These are phyloP conservation scores for Chalara sp. DNA, from an alignment of 2,329 filamentous ascomycete genomes.

Conservation along the genomic window DNA sequence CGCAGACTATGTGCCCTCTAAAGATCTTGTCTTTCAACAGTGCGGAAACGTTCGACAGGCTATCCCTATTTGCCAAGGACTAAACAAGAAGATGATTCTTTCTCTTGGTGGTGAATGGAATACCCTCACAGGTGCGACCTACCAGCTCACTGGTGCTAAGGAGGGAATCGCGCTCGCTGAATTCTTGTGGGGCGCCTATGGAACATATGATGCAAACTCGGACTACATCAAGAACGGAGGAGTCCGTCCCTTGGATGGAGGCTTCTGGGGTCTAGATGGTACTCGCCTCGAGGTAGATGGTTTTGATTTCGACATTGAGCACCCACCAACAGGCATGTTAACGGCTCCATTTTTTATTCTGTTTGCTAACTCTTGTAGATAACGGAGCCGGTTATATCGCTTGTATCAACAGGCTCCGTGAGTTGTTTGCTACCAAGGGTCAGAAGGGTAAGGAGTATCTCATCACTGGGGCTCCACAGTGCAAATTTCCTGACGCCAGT, in stretches of 20 bases:
- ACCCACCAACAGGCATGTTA: constrained; percentile 11
- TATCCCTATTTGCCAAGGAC: constrained; percentile 32
- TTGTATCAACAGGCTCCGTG: constrained; percentile 22
- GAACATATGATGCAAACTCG: constrained; percentile 29
- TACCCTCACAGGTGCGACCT: constrained; percentile 14
- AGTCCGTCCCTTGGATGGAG: constrained; percentile 22
- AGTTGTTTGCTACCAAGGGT: constrained; percentile 11
- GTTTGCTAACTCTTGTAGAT: constrained; percentile 15
- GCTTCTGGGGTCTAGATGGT: constrained; percentile 6
- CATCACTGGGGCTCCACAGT: constrained; percentile 27
- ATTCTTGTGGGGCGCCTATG: constrained; percentile 35
- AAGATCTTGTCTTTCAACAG: constrained; percentile 27
- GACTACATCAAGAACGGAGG: constrained; percentile 15
- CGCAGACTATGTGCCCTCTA: constrained; percentile 22
- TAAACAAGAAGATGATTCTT: constrained; percentile 34
- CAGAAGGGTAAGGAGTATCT: constrained; percentile 21
- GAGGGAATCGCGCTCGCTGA: constrained; percentile 31
- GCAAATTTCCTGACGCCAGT: constrained; percentile 22
- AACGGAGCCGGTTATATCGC: constrained; percentile 21
- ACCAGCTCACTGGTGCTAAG: constrained; percentile 30
- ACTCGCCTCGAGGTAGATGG: constrained; percentile 24
- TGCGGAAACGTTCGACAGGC: constrained; percentile 31
- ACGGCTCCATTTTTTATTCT: neutral
- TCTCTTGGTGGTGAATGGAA: constrained; percentile 29
- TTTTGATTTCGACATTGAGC: constrained; percentile 29